These are phyloP conservation scores for Syzygium aqueum DNA, from an alignment of 345 rosid species.

Conservation along the genomic window DNA sequence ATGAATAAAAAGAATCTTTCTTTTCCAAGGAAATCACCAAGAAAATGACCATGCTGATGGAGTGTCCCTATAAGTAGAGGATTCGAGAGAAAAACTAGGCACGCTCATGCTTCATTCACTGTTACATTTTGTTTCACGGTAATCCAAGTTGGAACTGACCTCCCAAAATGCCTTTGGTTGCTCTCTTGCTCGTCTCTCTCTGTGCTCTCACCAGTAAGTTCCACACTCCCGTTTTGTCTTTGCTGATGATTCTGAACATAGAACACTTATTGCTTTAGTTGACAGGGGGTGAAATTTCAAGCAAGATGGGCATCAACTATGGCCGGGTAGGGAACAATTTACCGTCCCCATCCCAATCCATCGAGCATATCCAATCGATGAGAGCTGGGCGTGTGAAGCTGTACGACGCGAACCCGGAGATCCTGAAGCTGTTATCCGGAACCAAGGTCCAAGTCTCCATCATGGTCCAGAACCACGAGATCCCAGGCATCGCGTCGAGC, in stretches of 20 bases:
- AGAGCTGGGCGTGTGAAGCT: conserved; percentile 47
- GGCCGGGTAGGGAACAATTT: conserved; percentile 45
- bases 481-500: conserved; percentile 28
- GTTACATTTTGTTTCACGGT: not conserved
- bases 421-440: conserved; percentile 35
- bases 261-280: not conserved
- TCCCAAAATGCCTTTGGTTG: not conserved
- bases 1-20: not conserved
- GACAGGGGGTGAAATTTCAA: conserved; percentile 26
- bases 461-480: conserved; percentile 57
- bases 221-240: not conserved
- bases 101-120: not conserved
- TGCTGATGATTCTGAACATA: not conserved
- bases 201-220: conserved; percentile 13
- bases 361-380: conserved; percentile 35
- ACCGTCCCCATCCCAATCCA: conserved; percentile 44
- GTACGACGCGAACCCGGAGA: conserved; percentile 49
- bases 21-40: not conserved
- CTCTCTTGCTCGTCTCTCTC: conserved; percentile 5
- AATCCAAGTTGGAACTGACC: not conserved
- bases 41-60: not conserved
- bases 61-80: not conserved
- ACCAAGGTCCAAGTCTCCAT: conserved; percentile 45
- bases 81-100: not conserved
- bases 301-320: conserved; percentile 36